Conservation (phyloP, 2,329 filamentous ascomycete genomes). For the Gliomastix tumulicola region DNA sequence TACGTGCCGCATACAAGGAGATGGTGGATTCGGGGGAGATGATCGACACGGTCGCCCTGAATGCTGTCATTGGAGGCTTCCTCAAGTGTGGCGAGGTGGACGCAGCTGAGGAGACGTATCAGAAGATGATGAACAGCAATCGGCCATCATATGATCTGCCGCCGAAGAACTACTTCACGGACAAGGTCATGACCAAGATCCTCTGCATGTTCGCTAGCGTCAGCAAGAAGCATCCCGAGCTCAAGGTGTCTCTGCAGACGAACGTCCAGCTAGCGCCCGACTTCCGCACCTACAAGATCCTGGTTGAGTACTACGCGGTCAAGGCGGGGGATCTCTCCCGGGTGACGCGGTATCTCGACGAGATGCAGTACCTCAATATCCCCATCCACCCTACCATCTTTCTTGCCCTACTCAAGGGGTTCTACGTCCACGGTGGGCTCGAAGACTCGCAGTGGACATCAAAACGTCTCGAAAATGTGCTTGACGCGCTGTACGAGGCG, state of each 20-base stretch:
- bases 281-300: conserved; percentile 69
- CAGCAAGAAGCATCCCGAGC: conserved; percentile 44
- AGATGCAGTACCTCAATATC: conserved; percentile 68
- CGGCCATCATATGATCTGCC: conserved; percentile 28
- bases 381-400: conserved; percentile 72
- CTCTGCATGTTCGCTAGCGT: conserved; percentile 52
- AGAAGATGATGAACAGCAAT: conserved; percentile 69
- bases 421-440: conserved; percentile 62
- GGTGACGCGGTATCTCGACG: conserved; percentile 64
- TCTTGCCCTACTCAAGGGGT: conserved; percentile 75
- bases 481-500: conserved; percentile 54
- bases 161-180: conserved; percentile 36
- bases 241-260: conserved; percentile 50
- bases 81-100: conserved; percentile 68
- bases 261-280: conserved; percentile 64
- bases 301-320: conserved; percentile 68
- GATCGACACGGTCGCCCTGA: conserved; percentile 80
- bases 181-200: conserved; percentile 43
- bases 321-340: conserved; percentile 64
- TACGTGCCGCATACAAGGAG: conserved; percentile 71
- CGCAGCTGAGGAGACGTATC: conserved; percentile 75
- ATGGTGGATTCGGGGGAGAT: conserved; percentile 83
- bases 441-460: conserved; percentile 64
- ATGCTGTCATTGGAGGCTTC: conserved; percentile 76
- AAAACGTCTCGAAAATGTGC: conserved; percentile 60